Evolutionary conservation across 2,329 filamentous ascomycete genomes (phyloP), one percentile per base, ranked within the genome.

Genomic region (Thelonectria discophora): DNA sequence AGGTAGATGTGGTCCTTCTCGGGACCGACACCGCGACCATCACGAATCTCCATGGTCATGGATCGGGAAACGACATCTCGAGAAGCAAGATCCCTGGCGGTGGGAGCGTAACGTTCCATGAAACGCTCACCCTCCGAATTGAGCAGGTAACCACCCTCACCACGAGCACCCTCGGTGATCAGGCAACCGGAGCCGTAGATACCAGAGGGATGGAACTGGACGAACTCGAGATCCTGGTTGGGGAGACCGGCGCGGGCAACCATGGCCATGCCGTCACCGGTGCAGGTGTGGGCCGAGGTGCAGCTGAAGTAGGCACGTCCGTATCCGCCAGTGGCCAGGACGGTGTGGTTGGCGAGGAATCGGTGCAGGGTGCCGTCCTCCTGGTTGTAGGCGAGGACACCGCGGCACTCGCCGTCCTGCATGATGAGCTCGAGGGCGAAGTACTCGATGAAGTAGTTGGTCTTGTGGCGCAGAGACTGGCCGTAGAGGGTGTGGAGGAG

Each of bases 371-470:
- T 98, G 68, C 95, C 95, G 76, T 99, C 95, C 82, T 99, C 94
- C 82, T 97, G 94, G 87, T 97, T 98, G 83, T 97, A 97, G 62
- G 94, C 94, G 69, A 98, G 86, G 70, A 98, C 92, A 87, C 95
- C 95, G 71, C 94, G 94, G 85, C 94, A 98, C 80, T 94, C 91
- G 64, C 94, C 94, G 74, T 96, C 92, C 82, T 97, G 91, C 95
- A 98, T 98, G 74, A 99, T 91, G 80, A 98, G 83, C 77, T 98
- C 95, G 70, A 97, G 87, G 73, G 94, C 95, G 79, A 98, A 99
- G 86, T 94, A 98, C 82, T 98, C 95, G 79, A 99, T 97, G 82
- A 99, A 98, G 87, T 97, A 99, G 85, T 97, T 97, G 76, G 94
- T 97, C 86, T 97, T 97, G 86, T 98, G 93, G 76, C 92, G 87